Percentiles rank a stretch among this genome's conserved stretches.
These are phyloP conservation scores for Papiliotrema nemorosa DNA, from an alignment of 1,284 basidiomycete species.

Conservation along the genomic window DNA sequence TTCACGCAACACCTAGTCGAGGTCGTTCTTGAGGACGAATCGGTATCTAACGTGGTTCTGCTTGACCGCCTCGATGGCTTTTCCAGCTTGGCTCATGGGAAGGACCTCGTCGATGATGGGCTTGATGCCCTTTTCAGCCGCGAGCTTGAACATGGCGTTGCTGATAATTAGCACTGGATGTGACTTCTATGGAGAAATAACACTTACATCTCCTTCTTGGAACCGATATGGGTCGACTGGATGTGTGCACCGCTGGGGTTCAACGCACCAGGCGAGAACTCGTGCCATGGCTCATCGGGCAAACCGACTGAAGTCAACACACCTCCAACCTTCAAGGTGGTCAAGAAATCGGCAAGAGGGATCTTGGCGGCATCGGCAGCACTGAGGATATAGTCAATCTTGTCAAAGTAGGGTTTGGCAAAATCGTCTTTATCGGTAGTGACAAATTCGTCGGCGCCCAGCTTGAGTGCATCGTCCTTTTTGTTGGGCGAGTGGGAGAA, in stretches of 20 bases:
- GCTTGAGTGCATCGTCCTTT: constrained; percentile 59
- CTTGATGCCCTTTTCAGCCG: constrained; percentile 55
- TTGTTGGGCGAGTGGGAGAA: constrained; percentile 64
- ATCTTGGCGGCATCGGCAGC: constrained; percentile 50
- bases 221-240: constrained; percentile 57
- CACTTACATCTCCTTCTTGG: constrained; percentile 57
- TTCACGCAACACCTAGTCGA: no score
- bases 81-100: constrained; percentile 57
- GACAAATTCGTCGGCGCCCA: constrained; percentile 59
- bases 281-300: constrained; percentile 49
- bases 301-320: constrained; percentile 55
- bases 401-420: constrained; percentile 48
- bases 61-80: constrained; percentile 56
- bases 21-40: constrained; percentile 52
- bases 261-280: constrained; percentile 22
- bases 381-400: constrained; percentile 62
- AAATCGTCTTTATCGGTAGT: constrained; percentile 52
- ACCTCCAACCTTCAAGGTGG: constrained; percentile 55
- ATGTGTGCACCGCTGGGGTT: constrained; percentile 20
- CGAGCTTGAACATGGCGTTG: constrained; percentile 59
- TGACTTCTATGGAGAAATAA: background rate
- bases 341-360: constrained; percentile 51
- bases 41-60: constrained; percentile 56
- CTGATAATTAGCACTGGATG: constrained; percentile 7
- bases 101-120: constrained; percentile 52